phyloP scores from a whole-genome alignment of 129 eudicot genomes.

The Chrysanthemum lavandulifolium region DNA sequence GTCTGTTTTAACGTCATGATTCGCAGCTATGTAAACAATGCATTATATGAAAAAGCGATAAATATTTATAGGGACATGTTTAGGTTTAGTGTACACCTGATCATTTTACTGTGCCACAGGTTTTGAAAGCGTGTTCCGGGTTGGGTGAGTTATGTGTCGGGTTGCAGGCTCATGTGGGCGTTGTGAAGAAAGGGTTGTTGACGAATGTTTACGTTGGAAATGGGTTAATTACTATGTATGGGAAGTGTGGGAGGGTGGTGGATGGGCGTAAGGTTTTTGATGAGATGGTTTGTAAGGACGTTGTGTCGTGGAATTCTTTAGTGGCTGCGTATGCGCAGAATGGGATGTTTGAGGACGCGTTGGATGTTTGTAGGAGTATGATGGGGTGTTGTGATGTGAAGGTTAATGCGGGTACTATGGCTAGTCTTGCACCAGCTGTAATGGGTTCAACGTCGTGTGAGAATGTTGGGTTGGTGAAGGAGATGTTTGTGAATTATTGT shows the following conservation, averaged over 20 bases:
- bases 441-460: conserved; percentile 39
- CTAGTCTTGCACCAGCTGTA: conserved; percentile 82
- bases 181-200: conserved; percentile 54
- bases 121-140: conserved; percentile 73
- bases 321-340: conserved; percentile 78
- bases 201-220: conserved; percentile 63
- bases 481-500: conserved; percentile 46
- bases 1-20: conserved; percentile 74
- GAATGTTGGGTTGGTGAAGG: conserved; percentile 54
- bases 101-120: conserved; percentile 74
- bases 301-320: conserved; percentile 75
- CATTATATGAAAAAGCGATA: conserved; percentile 47
- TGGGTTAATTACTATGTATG: conserved; percentile 80
- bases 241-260: conserved; percentile 51
- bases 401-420: conserved; percentile 82
- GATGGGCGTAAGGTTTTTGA: conserved; percentile 58
- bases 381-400: conserved; percentile 37
- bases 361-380: conserved; percentile 68
- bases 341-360: conserved; percentile 62
- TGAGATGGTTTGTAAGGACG: conserved; percentile 63
- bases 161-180: conserved; percentile 61
- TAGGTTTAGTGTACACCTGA: conserved; percentile 42
- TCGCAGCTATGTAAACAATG: conserved; percentile 68
- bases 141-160: conserved; percentile 51
- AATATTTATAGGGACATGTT: conserved; percentile 45